phyloP scores from a whole-genome alignment of 176 grass and related monocot genomes.

The Aegilops bicornis region DNA sequence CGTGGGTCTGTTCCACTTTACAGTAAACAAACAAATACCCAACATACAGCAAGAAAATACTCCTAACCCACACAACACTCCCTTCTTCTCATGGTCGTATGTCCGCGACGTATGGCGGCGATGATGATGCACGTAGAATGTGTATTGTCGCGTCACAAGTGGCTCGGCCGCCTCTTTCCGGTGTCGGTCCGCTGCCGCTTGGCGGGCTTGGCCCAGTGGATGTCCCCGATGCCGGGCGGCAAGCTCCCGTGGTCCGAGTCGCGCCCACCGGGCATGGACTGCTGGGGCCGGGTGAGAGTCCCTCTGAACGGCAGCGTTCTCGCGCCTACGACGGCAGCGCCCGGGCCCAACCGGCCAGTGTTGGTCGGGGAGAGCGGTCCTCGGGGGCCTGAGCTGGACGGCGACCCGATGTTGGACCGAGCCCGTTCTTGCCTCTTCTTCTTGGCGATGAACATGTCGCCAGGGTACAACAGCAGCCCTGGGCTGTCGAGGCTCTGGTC shows the following conservation, averaged over 20 bases:
- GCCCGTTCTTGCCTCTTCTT: conserved; percentile 86
- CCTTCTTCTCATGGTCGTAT: neutral
- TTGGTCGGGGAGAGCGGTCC: conserved; percentile 56
- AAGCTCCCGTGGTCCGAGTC: conserved; percentile 32
- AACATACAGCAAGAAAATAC: conserved; percentile 26
- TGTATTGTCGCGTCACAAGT: conserved; percentile 45
- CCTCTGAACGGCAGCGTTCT: conserved; percentile 54
- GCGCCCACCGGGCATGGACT: conserved; percentile 53
- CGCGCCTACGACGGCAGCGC: conserved; percentile 46
- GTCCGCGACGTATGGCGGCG: neutral
- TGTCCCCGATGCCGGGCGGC: conserved; percentile 58
- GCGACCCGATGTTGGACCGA: conserved; percentile 50
- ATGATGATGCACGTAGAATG: conserved; percentile 5
- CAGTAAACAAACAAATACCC: conserved; percentile 22
- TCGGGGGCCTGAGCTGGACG: conserved; percentile 55
- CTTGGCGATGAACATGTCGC: conserved; percentile 85
- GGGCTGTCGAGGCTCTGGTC: conserved; percentile 34
- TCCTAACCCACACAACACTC: neutral
- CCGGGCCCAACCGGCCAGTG: conserved; percentile 43
- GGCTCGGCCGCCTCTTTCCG: conserved; percentile 86
- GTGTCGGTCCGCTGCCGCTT: conserved; percentile 83
- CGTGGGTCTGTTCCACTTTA: conserved; percentile 25
- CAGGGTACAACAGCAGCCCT: conserved; percentile 63
- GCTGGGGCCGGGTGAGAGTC: conserved; percentile 54
- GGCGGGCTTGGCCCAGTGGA: conserved; percentile 91